Evolutionary conservation across 164 flowering plant species (phyloP).

Genomic region (Stephania yunnanensis): DNA sequence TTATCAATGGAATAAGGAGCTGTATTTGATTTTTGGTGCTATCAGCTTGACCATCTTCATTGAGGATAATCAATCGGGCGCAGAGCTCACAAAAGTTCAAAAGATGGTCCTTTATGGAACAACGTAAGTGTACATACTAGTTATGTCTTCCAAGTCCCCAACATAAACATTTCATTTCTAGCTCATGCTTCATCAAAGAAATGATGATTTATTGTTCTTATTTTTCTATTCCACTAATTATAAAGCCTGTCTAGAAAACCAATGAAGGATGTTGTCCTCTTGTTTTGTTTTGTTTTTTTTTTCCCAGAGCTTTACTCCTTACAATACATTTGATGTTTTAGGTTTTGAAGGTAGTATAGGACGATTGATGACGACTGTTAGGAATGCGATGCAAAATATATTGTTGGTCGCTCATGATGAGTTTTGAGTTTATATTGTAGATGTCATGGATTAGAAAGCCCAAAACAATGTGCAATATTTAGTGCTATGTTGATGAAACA

Average conservation of each 20-base stretch:
- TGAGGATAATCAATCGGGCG: slow-evolving; percentile 82
- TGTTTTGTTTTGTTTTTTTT: neutral
- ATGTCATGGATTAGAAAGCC: neutral
- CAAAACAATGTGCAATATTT: neutral
- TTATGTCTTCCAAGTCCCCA: neutral
- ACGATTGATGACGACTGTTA: neutral
- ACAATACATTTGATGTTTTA: too few relatives aligned
- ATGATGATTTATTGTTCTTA: neutral
- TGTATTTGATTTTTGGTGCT: neutral
- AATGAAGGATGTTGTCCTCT: neutral
- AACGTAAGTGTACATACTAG: slow-evolving; percentile 52
- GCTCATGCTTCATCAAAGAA: too few relatives aligned
- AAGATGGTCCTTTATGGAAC: slow-evolving; percentile 75
- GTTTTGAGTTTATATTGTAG: neutral
- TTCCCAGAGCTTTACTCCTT: neutral
- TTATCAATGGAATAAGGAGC: neutral
- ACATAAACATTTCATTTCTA: too few relatives aligned
- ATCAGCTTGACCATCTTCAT: slow-evolving; percentile 89
- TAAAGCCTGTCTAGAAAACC: neutral
- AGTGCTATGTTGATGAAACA: too few relatives aligned
- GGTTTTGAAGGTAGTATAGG: too few relatives aligned
- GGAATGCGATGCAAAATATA: neutral
- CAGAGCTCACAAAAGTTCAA: slow-evolving; percentile 79
- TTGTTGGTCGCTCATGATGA: neutral
- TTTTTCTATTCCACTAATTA: neutral